phyloP scores from a whole-genome alignment of 2,329 filamentous ascomycete species.

The Fusarium sp. region DNA sequence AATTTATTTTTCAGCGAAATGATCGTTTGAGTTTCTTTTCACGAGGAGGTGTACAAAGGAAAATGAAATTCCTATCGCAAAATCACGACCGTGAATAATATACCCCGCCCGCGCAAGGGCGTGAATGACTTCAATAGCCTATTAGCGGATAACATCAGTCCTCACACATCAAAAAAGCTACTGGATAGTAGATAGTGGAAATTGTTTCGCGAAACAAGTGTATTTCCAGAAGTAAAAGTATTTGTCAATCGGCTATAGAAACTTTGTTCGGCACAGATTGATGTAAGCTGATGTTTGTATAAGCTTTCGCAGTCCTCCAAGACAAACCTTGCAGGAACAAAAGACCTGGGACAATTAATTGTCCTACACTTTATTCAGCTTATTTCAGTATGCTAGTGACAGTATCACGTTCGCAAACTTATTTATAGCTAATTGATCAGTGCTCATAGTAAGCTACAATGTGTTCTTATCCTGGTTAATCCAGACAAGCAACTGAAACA shows the following conservation, averaged over 20 bases:
- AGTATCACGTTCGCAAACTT: background rate
- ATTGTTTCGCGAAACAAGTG: background rate
- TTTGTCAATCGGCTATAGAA: background rate
- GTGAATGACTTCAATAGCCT: background rate
- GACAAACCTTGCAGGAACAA: background rate
- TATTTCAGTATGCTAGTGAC: fast-evolving
- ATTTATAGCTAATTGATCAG: background rate
- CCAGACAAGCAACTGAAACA: background rate
- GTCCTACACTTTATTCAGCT: background rate
- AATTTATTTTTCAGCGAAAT: too few species aligned
- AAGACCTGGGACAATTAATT: background rate
- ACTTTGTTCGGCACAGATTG: background rate
- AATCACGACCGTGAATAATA: background rate
- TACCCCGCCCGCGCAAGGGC: constrained; percentile 25
- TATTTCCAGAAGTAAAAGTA: too few species aligned
- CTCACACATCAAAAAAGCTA: background rate
- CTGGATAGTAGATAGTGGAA: background rate
- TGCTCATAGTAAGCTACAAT: background rate
- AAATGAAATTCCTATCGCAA: too few species aligned
- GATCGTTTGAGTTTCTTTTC: background rate
- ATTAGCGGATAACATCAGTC: too few species aligned
- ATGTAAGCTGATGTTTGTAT: background rate
- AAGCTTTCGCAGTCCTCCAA: background rate
- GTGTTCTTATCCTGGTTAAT: background rate
- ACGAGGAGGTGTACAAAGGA: background rate